phyloP scores from a whole-genome alignment of 176 grass and related monocot genomes.

The Aegilops umbellulata region DNA sequence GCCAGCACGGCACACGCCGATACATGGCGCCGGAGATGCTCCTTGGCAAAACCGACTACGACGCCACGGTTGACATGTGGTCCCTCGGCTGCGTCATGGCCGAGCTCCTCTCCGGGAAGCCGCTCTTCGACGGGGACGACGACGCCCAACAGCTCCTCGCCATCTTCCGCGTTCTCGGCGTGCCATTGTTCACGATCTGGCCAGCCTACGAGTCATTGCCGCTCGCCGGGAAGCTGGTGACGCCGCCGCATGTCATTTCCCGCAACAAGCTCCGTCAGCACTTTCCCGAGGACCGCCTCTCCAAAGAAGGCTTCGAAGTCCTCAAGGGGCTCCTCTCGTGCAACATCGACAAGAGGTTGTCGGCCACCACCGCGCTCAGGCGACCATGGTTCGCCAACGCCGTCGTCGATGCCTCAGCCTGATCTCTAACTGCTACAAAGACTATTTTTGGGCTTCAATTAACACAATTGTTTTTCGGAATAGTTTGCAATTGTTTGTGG shows the following conservation, averaged over 20 bases:
- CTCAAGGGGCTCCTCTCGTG: not conserved
- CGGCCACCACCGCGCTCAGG: not conserved
- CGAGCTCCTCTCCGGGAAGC: not conserved
- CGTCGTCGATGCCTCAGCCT: not conserved
- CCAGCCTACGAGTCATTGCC: not conserved
- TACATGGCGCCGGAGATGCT: not conserved
- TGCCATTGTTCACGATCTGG: not conserved
- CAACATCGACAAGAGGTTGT: not conserved
- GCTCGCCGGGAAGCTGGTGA: not conserved
- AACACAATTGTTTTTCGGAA: too few species aligned
- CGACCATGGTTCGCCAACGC: not conserved
- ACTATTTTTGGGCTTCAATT: too few species aligned
- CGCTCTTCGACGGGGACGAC: not conserved
- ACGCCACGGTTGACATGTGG: not conserved
- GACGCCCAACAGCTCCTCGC: too few species aligned
- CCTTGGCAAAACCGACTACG: not conserved
- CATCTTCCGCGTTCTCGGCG: not conserved
- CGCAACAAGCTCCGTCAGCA: not conserved
- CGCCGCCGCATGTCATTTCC: not conserved
- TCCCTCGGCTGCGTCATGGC: constrained; percentile 14
- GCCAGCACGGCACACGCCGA: not conserved
- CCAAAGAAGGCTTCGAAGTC: not conserved
- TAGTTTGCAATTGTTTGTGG: too few species aligned
- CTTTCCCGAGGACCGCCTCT: not conserved
- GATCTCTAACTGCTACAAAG: too few species aligned